These are phyloP conservation scores for Solanum chiquidenum DNA, from an alignment of 257 asterid species.

Conservation along the genomic window DNA sequence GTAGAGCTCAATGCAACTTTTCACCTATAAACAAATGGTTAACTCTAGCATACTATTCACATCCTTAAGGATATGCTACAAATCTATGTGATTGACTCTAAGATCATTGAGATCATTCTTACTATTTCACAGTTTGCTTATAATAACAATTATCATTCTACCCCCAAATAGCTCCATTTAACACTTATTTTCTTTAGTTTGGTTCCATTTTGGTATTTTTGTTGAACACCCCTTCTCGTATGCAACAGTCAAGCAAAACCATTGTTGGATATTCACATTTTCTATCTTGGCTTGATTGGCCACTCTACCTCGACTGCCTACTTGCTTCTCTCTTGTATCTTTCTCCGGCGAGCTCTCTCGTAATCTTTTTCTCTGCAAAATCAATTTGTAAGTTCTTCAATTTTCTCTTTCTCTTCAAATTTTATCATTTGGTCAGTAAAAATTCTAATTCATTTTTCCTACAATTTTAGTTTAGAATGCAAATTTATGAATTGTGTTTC, in stretches of 20 bases:
- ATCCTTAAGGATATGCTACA: not conserved
- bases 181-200: too few species aligned
- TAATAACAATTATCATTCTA: not conserved
- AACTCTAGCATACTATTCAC: not conserved
- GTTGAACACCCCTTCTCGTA: not conserved
- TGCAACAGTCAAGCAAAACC: not conserved
- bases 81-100: too few species aligned
- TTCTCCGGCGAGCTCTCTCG: not conserved
- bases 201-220: not conserved
- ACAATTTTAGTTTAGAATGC: not conserved
- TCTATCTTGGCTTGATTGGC: not conserved
- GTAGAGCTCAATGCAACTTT: not conserved
- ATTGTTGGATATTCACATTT: not conserved
- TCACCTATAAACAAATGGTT: not conserved
- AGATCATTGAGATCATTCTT: not conserved
- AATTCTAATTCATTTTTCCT: not conserved
- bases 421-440: not conserved
- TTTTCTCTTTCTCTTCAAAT: not conserved
- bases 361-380: not conserved
- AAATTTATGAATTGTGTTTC: not conserved
- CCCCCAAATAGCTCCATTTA: not conserved
- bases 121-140: too few species aligned
- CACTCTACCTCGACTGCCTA: not conserved
- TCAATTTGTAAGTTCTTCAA: not conserved
- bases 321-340: not conserved